Conservation (phyloP, 2,329 filamentous ascomycete species). For the Boeremia lycopersici region DNA sequence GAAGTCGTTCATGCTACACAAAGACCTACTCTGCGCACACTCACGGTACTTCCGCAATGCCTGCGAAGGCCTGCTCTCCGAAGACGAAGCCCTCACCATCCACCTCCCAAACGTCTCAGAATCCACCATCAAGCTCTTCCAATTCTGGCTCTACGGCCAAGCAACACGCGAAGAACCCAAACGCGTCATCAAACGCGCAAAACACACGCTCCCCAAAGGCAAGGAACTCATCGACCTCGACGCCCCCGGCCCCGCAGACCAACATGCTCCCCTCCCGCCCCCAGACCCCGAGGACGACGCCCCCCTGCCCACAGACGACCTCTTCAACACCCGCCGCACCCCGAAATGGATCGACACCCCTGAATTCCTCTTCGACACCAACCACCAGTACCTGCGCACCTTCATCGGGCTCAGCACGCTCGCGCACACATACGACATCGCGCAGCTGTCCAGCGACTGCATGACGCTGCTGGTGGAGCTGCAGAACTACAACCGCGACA, state of each 20-base stretch:
- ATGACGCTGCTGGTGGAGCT: conserved; percentile 17
- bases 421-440: conserved; percentile 19
- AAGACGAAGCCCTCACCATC: conserved; percentile 15
- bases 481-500: conserved; percentile 18
- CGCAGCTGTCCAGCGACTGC: conserved; percentile 15
- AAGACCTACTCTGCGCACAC: conserved; percentile 21
- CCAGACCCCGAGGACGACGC: conserved; percentile 1
- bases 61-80: conserved; percentile 18
- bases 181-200: conserved; percentile 13
- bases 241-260: neutral
- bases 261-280: neutral
- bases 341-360: conserved; percentile 11
- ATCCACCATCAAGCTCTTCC: conserved; percentile 21
- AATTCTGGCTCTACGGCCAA: conserved; percentile 26
- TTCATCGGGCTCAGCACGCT: conserved; percentile 23
- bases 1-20: conserved; percentile 20
- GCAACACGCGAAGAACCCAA: conserved; percentile 17
- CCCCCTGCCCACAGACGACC: conserved; percentile 3
- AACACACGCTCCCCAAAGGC: conserved; percentile 3
- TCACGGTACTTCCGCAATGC: conserved; percentile 24
- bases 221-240: conserved; percentile 8
- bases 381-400: conserved; percentile 15
- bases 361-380: conserved; percentile 17
- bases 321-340: conserved; percentile 12
- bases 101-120: conserved; percentile 18